Base-by-base conservation (phyloP, 2,329 filamentous ascomycete species). In the Fusarium euwallaceae region DNA sequence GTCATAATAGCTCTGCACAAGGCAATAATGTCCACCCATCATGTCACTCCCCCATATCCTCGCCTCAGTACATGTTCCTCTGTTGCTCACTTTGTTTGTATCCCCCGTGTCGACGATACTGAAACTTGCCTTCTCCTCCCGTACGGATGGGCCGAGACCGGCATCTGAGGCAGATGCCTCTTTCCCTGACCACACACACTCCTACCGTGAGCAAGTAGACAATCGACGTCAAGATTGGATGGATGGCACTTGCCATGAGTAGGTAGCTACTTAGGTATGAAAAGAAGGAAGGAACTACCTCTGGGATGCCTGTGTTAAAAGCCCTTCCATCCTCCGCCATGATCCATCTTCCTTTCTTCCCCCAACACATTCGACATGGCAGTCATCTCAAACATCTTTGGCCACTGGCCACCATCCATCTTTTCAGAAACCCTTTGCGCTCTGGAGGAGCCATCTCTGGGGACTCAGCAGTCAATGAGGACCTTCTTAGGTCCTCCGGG, bases 381-480 rank as follows among this genome's bases (percentile, higher is more conserved):
- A 61, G 39, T 70, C 62, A 67, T 66, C 43, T 66, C 45, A 43
- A 66, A 43, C 22, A 36, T 65, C 68, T 69, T 71, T 69, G 65
- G 68, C 68, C 43, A 71, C 51, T 51, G 53, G 66, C 66, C 66
- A 71, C 61, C 45, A 22, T 64, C 41, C 43, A 48, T 43, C 27
- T 65, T 56, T 55, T 65, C 22, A 22, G 34, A 61, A 56, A 56
- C 66, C 66, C 37, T 41, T 51, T 65, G 64, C 68, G 32, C 41
- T 61, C 61, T 45, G 68, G 65, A 65, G 68, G 51, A 68, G 65
- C 66, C 61, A 69, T 71, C 17, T 16, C 60, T 70, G 68, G 65
- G 61, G 65, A 65, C 68, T 69, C 65, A 70, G 60, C 65, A 65
- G 68, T 70, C 65, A 51, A 39, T 27, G 39, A 36, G 64, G 37